Evolutionary conservation across 768 basidiomycete genomes (phyloP).

Genomic region (Lactarius vividus): DNA sequence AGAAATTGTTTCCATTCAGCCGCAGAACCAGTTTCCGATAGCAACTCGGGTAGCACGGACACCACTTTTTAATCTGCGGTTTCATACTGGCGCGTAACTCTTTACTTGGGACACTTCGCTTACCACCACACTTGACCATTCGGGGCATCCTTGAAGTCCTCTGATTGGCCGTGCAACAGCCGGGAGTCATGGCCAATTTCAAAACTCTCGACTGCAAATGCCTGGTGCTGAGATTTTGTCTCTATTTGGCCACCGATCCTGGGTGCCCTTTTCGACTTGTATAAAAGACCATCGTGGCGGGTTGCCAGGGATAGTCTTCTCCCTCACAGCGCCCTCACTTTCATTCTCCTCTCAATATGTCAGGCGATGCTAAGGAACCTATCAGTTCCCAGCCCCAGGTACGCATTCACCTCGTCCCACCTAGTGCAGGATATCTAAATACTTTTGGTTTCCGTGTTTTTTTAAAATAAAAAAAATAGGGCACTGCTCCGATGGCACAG

Average conservation of each 20-base stretch:
- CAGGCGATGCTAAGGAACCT: neutral
- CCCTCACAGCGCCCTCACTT: neutral
- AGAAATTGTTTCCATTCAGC: too few relatives aligned
- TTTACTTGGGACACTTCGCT: neutral
- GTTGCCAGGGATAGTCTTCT: neutral
- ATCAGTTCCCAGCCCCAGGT: conserved; percentile 21
- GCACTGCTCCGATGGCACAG: neutral
- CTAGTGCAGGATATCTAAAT: too few relatives aligned
- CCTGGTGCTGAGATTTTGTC: neutral
- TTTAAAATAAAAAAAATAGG: neutral
- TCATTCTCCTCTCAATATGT: neutral
- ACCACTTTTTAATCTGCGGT: neutral
- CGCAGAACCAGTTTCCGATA: too few relatives aligned
- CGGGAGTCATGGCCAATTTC: neutral
- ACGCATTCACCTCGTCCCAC: neutral
- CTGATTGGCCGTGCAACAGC: neutral
- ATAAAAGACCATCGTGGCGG: conserved; percentile 13
- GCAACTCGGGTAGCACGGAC: neutral
- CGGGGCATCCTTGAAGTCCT: neutral
- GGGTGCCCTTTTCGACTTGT: neutral
- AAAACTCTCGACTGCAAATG: neutral
- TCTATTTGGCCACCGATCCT: neutral
- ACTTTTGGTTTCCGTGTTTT: neutral
- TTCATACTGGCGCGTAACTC: neutral
- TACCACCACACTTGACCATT: neutral